Base-by-base conservation (phyloP, 495 filamentous ascomycete species). In the Talaromyces borbonicus region DNA sequence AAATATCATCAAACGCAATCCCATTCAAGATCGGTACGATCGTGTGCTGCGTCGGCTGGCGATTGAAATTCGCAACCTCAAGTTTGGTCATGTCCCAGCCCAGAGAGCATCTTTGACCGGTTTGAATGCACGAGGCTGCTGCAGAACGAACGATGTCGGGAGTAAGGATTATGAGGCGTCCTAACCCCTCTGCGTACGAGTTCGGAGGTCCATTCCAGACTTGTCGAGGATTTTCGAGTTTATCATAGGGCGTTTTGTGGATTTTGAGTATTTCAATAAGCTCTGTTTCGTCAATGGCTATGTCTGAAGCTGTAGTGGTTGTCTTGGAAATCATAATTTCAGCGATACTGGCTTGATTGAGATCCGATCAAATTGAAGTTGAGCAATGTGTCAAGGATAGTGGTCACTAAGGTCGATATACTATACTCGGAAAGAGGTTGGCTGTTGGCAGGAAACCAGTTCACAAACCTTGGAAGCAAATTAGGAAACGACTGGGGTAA, bases 1-100 rank as follows among this genome's bases (percentile, higher is more conserved):
- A 78, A 45, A 81, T 65, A 49, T 85, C 81, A 51, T 83, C 78
- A 52, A 76, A 78, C 2, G 69, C 72, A 7, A 71, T 48, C 8
- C 66, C 65, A 8, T 54, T 62, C 11, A 69, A 42, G 6, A 71
- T 44, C 15, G 69, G 65, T 2, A 69, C 56, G 31, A 73, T 65
- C 15, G 57, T 51, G 43, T 71, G 69, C 7, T 62, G 52, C 31
- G 59, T 68, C 25, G 61, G 59, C 25, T 65, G 57, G 14, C 68
- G 60, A 22, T 67, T 64, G 39, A 69, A 56, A 52, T 68, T 65
- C 8, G 66, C 61, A 54, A 60, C 62, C 41, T 71, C 66, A 45
- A 74, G 41, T 40, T 72, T 71, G 8, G 56, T 67, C 56, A 74
- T 39, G 20, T 69, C 63, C 67, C 68, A 73, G 29, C 56, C 58